phyloP scores from a whole-genome alignment of 208 protist species.

The Trypanosoma caninum region DNA sequence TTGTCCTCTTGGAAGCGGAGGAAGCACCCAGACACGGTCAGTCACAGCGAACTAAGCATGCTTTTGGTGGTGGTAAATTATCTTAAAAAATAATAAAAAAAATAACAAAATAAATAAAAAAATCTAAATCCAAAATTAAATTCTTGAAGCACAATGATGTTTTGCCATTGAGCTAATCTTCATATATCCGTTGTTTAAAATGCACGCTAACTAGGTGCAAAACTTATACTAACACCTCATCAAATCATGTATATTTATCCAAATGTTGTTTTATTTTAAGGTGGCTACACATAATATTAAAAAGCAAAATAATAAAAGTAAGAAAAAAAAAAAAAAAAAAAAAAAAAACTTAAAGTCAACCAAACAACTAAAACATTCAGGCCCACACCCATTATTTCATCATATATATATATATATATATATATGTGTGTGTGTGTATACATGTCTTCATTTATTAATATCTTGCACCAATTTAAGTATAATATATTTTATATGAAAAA shows the following conservation, averaged over 20 bases:
- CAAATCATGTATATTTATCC: background rate
- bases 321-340: background rate
- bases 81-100: too few relatives aligned
- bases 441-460: background rate
- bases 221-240: background rate
- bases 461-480: too few relatives aligned
- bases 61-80: too few relatives aligned
- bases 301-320: background rate
- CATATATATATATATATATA: background rate
- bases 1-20: too few relatives aligned
- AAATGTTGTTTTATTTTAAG: background rate
- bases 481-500: background rate
- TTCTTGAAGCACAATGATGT: too few relatives aligned
- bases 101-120: too few relatives aligned
- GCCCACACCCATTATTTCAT: background rate
- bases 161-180: too few relatives aligned
- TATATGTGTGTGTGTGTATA: constrained; percentile 10
- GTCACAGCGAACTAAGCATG: too few relatives aligned
- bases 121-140: too few relatives aligned
- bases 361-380: background rate
- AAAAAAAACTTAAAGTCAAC: background rate
- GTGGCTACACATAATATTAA: background rate
- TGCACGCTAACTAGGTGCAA: too few relatives aligned
- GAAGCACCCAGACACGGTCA: too few relatives aligned
- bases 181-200: too few relatives aligned